Evolutionary conservation across 1,284 basidiomycete species (phyloP).

Genomic region (Vanrija pseudolonga): DNA sequence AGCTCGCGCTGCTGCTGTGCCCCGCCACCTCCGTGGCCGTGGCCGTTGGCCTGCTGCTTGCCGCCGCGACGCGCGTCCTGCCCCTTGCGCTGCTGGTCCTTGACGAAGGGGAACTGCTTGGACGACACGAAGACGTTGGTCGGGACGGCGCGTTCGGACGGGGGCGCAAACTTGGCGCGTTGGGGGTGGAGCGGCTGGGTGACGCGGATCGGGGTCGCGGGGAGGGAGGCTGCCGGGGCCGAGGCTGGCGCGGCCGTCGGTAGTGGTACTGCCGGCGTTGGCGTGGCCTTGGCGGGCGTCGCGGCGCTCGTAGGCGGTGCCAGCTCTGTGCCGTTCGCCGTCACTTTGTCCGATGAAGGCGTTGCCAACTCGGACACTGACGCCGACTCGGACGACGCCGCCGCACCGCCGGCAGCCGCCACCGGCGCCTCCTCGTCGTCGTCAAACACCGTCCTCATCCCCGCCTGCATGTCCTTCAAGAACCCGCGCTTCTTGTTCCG

Average conservation of each 20-base stretch:
- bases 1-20: not conserved
- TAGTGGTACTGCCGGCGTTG: not conserved
- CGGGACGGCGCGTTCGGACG: constrained; percentile 31
- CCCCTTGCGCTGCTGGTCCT: constrained; percentile 8
- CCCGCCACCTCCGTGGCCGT: not conserved
- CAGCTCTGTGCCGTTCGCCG: no score
- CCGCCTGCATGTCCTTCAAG: constrained; percentile 36
- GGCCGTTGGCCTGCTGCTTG: not conserved
- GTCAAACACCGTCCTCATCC: constrained; percentile 34
- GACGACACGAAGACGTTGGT: constrained; percentile 40
- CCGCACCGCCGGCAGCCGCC: not conserved
- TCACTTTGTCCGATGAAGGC: no score
- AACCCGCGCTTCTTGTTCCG: constrained; percentile 47
- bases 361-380: no score
- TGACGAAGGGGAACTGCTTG: constrained; percentile 21
- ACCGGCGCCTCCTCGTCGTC: constrained; percentile 1
- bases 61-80: constrained; percentile 1
- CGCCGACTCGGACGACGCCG: not conserved
- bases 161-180: constrained; percentile 19
- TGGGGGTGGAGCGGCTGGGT: not conserved
- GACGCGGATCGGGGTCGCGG: constrained; percentile 9
- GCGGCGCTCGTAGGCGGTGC: not conserved
- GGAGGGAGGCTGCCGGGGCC: not conserved
- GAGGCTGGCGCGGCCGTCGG: not conserved
- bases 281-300: not conserved